Evolutionary conservation across 2,329 filamentous ascomycete species (phyloP).

Genomic region (Xylaria sp.): DNA sequence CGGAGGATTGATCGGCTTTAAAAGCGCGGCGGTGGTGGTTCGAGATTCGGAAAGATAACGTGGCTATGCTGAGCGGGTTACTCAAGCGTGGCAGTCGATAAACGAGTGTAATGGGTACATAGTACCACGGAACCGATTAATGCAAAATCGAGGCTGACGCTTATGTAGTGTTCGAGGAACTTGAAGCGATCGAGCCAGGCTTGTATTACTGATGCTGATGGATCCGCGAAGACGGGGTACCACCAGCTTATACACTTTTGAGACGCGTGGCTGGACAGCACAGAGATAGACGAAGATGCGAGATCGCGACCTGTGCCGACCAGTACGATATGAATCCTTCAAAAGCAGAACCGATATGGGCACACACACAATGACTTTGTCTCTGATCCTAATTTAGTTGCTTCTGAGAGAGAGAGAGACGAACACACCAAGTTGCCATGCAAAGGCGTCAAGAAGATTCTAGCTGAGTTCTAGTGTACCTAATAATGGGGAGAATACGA

Average conservation of each 20-base stretch:
- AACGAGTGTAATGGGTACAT: constrained; percentile 67
- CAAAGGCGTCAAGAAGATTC: background rate
- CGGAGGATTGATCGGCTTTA: background rate
- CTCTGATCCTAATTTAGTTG: background rate
- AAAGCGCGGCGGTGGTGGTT: constrained; percentile 17
- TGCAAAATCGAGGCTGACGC: constrained; percentile 12
- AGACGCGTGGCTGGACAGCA: constrained; percentile 8
- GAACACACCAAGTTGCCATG: background rate
- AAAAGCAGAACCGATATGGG: background rate
- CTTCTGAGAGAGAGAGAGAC: background rate
- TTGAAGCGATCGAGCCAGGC: constrained; percentile 1
- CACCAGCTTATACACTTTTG: constrained; percentile 12
- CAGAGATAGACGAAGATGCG: constrained; percentile 1
- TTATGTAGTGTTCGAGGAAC: background rate
- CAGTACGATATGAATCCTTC: background rate
- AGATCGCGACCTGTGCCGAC: background rate
- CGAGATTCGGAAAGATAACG: constrained; percentile 16
- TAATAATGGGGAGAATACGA: no score
- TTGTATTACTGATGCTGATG: background rate
- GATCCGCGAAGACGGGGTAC: constrained; percentile 5
- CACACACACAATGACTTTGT: background rate
- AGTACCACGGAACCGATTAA: constrained; percentile 54
- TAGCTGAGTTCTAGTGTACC: no score
- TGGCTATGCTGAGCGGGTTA: constrained; percentile 30
- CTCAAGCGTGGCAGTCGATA: constrained; percentile 30